phyloP scores from a whole-genome alignment of 2,329 filamentous ascomycete genomes.

The Microsporum canis region DNA sequence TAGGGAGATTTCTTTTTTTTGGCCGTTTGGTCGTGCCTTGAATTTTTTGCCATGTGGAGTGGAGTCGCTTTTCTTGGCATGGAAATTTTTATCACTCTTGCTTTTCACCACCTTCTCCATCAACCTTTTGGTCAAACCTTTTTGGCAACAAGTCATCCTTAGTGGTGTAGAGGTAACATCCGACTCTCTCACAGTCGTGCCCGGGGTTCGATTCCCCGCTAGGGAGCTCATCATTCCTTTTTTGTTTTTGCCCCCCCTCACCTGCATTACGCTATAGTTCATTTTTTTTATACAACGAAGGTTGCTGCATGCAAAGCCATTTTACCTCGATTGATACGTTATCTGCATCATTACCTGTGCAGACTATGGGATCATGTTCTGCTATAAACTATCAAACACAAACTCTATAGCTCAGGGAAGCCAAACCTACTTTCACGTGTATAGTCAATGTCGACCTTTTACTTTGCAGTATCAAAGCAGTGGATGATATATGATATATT shows the following conservation, averaged over 20 bases:
- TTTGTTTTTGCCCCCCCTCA: not conserved
- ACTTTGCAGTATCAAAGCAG: too few relatives aligned
- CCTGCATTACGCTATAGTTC: too few relatives aligned
- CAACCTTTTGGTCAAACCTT: not conserved
- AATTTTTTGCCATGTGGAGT: not conserved
- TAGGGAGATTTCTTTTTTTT: not conserved
- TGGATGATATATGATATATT: too few relatives aligned
- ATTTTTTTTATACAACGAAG: too few relatives aligned
- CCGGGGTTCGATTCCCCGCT: slow-evolving; percentile 10
- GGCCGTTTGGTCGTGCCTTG: not conserved
- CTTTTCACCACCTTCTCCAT: not conserved
- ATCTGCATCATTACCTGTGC: too few relatives aligned
- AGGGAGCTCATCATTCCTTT: not conserved
- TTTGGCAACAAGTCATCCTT: slow-evolving; percentile 1
- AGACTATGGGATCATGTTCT: too few relatives aligned
- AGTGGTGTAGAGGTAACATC: slow-evolving; percentile 11
- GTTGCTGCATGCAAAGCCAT: too few relatives aligned
- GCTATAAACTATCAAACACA: too few relatives aligned
- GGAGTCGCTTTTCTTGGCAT: not conserved
- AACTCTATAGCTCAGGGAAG: too few relatives aligned
- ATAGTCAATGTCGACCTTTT: too few relatives aligned
- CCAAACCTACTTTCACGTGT: too few relatives aligned
- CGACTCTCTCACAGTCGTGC: slow-evolving; percentile 9
- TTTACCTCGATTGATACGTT: too few relatives aligned
- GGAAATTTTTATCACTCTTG: not conserved